These are phyloP conservation scores for Camelina hispida DNA, from an alignment of 345 rosid species.

Conservation along the genomic window DNA sequence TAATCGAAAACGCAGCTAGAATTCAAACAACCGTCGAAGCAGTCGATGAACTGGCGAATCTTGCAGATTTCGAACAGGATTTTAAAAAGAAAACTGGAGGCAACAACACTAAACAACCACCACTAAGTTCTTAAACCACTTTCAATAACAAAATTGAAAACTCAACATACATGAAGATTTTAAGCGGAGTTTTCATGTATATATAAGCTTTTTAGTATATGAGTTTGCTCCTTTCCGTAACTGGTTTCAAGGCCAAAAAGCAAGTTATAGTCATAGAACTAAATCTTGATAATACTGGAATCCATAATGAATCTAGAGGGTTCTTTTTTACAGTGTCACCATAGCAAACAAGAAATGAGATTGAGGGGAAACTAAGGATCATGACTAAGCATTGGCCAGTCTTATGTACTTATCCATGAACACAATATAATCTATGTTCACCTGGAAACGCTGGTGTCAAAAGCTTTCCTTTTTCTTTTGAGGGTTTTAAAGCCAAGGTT, in stretches of 20 bases:
- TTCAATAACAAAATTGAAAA: conserved; percentile 15
- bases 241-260: conserved; percentile 32
- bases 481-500: conserved; percentile 28
- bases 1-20: conserved; percentile 62
- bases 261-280: conserved; percentile 17
- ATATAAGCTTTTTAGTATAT: conserved; percentile 27
- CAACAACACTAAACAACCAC: conserved; percentile 36
- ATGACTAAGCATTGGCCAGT: conserved; percentile 32
- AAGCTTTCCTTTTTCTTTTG: conserved; percentile 27
- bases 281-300: conserved; percentile 25
- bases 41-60: conserved; percentile 56
- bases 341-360: conserved; percentile 30
- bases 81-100: conserved; percentile 35
- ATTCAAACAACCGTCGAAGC: conserved; percentile 54
- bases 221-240: conserved; percentile 3
- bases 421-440: conserved; percentile 21
- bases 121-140: conserved; percentile 32
- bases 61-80: conserved; percentile 61
- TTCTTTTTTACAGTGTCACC: conserved; percentile 18
- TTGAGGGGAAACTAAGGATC: neutral
- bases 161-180: conserved; percentile 30
- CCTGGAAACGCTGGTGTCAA: conserved; percentile 7
- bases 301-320: conserved; percentile 13
- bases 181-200: conserved; percentile 37
- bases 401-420: conserved; percentile 22